phyloP scores from a whole-genome alignment of 2,329 filamentous ascomycete species.

The Fusarium kyushuense region DNA sequence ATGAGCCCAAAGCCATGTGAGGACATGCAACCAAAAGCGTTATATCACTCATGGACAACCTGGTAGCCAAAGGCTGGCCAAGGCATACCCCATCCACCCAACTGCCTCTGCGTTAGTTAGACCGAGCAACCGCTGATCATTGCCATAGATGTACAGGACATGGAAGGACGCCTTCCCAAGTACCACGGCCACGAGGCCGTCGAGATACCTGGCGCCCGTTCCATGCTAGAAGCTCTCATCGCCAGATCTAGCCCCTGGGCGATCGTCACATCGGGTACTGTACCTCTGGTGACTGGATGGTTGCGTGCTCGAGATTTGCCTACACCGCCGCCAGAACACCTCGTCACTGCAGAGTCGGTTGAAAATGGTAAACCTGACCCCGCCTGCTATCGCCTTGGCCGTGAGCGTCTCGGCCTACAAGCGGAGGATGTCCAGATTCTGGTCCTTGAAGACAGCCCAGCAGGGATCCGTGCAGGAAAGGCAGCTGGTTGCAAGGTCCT shows the following conservation, averaged over 20 bases:
- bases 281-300: constrained; percentile 78
- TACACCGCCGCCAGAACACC: constrained; percentile 64
- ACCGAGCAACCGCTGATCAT: constrained; percentile 25
- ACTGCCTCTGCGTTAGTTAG: constrained; percentile 11
- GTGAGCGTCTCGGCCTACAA: constrained; percentile 68
- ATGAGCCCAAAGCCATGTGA: neutral
- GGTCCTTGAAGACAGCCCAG: constrained; percentile 90
- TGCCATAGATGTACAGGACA: constrained; percentile 76
- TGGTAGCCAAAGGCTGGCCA: constrained; percentile 5
- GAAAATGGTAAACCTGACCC: constrained; percentile 82
- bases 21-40: constrained; percentile 1
- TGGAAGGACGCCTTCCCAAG: constrained; percentile 83
- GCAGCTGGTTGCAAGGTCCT: constrained; percentile 87
- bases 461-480: constrained; percentile 85
- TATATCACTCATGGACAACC: constrained; percentile 12
- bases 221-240: constrained; percentile 76
- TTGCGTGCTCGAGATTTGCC: constrained; percentile 74
- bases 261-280: constrained; percentile 83
- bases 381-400: constrained; percentile 77
- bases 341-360: constrained; percentile 83
- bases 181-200: constrained; percentile 81
- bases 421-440: constrained; percentile 67
- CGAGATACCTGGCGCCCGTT: constrained; percentile 86
- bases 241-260: constrained; percentile 78
- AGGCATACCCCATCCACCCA: neutral